Conservation (phyloP, 495 filamentous ascomycete genomes). For the Podospora pseudoanserina region DNA sequence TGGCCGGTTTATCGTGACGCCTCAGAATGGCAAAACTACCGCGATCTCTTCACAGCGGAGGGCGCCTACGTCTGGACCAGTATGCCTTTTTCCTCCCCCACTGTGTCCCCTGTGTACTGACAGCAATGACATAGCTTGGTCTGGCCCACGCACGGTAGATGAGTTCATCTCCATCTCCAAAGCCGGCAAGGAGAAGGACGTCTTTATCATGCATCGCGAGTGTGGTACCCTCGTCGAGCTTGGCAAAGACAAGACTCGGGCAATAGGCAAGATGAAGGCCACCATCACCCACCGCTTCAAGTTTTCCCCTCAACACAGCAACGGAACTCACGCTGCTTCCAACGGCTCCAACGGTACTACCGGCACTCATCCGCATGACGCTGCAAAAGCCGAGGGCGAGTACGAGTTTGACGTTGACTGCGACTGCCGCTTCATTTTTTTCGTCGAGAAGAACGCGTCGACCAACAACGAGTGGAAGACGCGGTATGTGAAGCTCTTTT, state of each 20-base stretch:
- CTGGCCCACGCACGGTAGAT: slow-evolving; percentile 48
- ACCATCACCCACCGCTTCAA: slow-evolving; percentile 65
- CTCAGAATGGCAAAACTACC: slow-evolving; percentile 65
- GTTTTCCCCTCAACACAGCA: slow-evolving; percentile 23
- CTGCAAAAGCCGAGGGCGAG: slow-evolving; percentile 14
- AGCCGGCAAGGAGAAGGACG: slow-evolving; percentile 56
- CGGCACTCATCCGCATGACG: not conserved
- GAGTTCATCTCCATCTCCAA: slow-evolving; percentile 60
- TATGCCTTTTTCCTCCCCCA: slow-evolving; percentile 18
- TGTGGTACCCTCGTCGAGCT: slow-evolving; percentile 62
- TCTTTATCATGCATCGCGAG: slow-evolving; percentile 66
- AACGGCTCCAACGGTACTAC: slow-evolving; percentile 10
- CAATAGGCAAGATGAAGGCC: slow-evolving; percentile 69
- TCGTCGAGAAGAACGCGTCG: slow-evolving; percentile 46
- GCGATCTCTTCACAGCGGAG: slow-evolving; percentile 52
- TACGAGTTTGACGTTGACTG: slow-evolving; percentile 57
- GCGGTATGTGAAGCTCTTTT: slow-evolving; percentile 60
- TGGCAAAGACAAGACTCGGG: slow-evolving; percentile 41
- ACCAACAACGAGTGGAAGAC: slow-evolving; percentile 51
- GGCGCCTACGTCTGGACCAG: slow-evolving; percentile 60
- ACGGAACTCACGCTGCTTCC: not conserved
- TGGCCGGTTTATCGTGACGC: slow-evolving; percentile 65
- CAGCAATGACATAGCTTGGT: slow-evolving; percentile 45
- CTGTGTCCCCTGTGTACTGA: not conserved
- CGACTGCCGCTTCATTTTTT: slow-evolving; percentile 63